Percentiles rank a stretch among this genome's conserved stretches.
Conservation (phyloP, 345 rosid genomes). For the Gossypioides kirkii region DNA sequence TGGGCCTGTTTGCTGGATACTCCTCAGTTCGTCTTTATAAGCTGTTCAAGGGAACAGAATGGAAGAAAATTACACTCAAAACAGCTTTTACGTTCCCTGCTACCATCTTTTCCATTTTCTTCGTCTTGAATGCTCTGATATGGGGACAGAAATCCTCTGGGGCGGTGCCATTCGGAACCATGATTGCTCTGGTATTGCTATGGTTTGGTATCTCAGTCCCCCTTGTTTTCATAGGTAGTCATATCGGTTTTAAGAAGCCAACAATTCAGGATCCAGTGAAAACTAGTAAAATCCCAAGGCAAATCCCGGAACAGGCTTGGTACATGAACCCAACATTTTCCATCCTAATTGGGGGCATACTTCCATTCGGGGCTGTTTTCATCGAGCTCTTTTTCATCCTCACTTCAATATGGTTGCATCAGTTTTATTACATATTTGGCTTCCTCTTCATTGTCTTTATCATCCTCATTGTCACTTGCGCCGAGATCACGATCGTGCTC, state of each 20-base stretch:
- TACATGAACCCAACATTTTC: slow-evolving; percentile 85
- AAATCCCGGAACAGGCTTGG: slow-evolving; percentile 80
- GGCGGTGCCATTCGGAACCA: slow-evolving; percentile 91
- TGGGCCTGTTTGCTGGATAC: slow-evolving; percentile 86
- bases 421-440: slow-evolving; percentile 91
- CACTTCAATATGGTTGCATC: slow-evolving; percentile 87
- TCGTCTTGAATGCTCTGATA: slow-evolving; percentile 70
- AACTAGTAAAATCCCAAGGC: slow-evolving; percentile 88
- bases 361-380: slow-evolving; percentile 31
- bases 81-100: slow-evolving; percentile 80
- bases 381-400: slow-evolving; percentile 94
- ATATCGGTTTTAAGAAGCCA: slow-evolving; percentile 71
- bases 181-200: slow-evolving; percentile 72
- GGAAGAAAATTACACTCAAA: slow-evolving; percentile 74
- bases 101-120: slow-evolving; percentile 55
- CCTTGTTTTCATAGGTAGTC: slow-evolving; percentile 67
- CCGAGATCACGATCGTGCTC: slow-evolving; percentile 85
- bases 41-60: slow-evolving; percentile 75
- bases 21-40: slow-evolving; percentile 72
- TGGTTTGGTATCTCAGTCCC: slow-evolving; percentile 98
- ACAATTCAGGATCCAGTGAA: slow-evolving; percentile 69
- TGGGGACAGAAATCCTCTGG: slow-evolving; percentile 97
- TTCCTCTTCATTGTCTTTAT: slow-evolving; percentile 83
- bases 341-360: slow-evolving; percentile 78
- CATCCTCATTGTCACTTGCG: slow-evolving; percentile 75